Evolutionary conservation across 2,329 filamentous ascomycete genomes (phyloP).

Genomic region (Escovopsis sp.): DNA sequence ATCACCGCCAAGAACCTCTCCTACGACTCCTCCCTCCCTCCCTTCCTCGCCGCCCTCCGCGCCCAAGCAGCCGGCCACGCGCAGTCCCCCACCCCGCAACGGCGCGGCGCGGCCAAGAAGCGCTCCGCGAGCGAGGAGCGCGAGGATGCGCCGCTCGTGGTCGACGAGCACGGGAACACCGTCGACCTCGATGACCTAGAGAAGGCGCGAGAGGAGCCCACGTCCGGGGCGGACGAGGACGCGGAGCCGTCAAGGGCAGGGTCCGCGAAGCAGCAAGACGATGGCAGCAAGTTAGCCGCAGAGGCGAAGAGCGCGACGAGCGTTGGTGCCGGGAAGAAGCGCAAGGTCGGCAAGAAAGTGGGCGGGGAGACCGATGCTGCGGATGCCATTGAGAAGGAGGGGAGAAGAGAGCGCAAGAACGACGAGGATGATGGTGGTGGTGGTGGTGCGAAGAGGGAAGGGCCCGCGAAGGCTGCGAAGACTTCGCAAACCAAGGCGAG

Average conservation of each 20-base stretch:
- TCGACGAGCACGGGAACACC: slow-evolving; percentile 58
- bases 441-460: background rate
- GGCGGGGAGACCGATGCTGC: slow-evolving; percentile 17
- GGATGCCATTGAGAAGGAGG: background rate
- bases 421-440: no score
- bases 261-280: slow-evolving; percentile 16
- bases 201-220: no score
- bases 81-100: slow-evolving; percentile 38
- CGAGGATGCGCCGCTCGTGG: slow-evolving; percentile 61
- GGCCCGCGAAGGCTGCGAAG: slow-evolving; percentile 4
- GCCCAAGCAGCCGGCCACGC: slow-evolving; percentile 30
- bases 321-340: slow-evolving; percentile 24
- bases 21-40: slow-evolving; percentile 46
- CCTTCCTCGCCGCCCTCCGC: slow-evolving; percentile 44
- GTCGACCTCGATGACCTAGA: slow-evolving; percentile 27
- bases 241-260: slow-evolving; percentile 12
- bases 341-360: slow-evolving; percentile 31
- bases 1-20: slow-evolving; percentile 58
- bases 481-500: slow-evolving; percentile 10
- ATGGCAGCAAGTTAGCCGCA: slow-evolving; percentile 14
- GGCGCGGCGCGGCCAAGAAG: slow-evolving; percentile 35
- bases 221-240: no score
- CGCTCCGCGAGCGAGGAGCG: slow-evolving; percentile 52
- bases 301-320: slow-evolving; percentile 9
- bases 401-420: no score